Percentiles rank a stretch among this genome's conserved stretches.
phyloP scores from a whole-genome alignment of 2,329 filamentous ascomycete species.

The Fusarium sublunatum region DNA sequence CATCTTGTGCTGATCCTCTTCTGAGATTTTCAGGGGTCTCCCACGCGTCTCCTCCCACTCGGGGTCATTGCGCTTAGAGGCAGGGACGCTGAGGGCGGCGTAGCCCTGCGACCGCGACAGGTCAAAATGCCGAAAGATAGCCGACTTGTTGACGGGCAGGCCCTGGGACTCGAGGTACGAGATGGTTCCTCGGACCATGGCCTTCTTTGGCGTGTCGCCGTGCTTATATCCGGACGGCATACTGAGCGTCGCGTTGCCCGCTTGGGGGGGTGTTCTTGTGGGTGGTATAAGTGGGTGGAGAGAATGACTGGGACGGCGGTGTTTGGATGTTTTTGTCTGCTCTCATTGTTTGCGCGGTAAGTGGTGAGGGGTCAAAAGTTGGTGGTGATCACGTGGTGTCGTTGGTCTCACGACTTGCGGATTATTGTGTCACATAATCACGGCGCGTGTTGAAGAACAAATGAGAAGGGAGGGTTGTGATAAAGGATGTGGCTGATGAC shows the following conservation, averaged over 20 bases:
- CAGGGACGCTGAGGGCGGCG: constrained; percentile 50
- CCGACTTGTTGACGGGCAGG: constrained; percentile 54
- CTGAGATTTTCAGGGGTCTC: constrained; percentile 50
- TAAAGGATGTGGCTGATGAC: background rate
- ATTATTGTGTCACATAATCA: background rate
- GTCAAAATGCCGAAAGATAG: constrained; percentile 55
- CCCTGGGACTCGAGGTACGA: constrained; percentile 55
- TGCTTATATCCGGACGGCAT: constrained; percentile 53
- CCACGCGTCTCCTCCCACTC: constrained; percentile 55
- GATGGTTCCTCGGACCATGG: constrained; percentile 55
- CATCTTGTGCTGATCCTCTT: constrained; percentile 52
- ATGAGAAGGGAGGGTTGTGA: background rate
- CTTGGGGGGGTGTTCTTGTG: constrained; percentile 13
- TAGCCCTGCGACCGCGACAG: constrained; percentile 54
- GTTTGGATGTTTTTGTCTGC: constrained; percentile 52
- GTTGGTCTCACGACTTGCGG: constrained; percentile 9
- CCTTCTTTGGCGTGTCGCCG: constrained; percentile 53
- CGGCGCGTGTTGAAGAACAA: background rate
- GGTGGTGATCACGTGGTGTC: constrained; percentile 39
- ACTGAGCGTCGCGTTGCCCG: constrained; percentile 20
- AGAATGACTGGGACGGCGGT: constrained; percentile 44
- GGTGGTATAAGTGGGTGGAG: constrained; percentile 41
- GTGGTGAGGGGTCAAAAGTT: constrained; percentile 39
- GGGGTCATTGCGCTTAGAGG: constrained; percentile 52
- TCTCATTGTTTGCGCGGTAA: constrained; percentile 15